Evolutionary conservation across 2,329 filamentous ascomycete genomes (phyloP).

Genomic region (Penicillium sp.): DNA sequence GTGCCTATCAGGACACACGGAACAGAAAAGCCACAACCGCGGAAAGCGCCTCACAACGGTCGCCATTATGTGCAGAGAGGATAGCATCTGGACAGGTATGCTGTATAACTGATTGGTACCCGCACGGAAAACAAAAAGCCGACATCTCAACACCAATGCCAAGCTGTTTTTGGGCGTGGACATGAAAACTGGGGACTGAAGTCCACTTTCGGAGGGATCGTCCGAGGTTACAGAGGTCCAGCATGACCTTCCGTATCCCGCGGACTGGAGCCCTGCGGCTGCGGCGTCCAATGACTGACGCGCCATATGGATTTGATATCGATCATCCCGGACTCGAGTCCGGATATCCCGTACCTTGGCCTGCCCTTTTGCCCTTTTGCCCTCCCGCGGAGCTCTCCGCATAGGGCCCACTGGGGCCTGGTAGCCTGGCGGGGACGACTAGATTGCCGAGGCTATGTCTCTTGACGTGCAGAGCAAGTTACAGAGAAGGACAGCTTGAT

Average conservation of each 20-base stretch:
- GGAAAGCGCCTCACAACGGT: conserved; percentile 15
- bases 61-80: background rate
- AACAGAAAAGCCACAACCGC: conserved; percentile 16
- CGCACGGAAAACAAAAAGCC: background rate
- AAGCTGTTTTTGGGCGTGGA: conserved; percentile 3
- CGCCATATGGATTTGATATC: conserved; percentile 24
- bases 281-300: conserved; percentile 25
- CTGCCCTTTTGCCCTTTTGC: background rate
- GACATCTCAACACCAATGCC: background rate
- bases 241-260: conserved; percentile 9
- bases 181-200: conserved; percentile 21
- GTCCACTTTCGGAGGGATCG: conserved; percentile 17
- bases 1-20: background rate
- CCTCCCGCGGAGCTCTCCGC: conserved; percentile 14
- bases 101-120: background rate
- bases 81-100: background rate
- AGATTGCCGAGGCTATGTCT: conserved; percentile 6
- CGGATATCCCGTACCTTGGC: conserved; percentile 18
- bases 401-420: conserved; percentile 4
- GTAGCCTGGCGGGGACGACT: background rate
- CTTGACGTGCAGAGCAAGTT: background rate
- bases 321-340: conserved; percentile 18
- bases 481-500: background rate
- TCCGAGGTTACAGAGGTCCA: conserved; percentile 13
- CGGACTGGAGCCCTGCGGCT: conserved; percentile 21